A percentile compares a stretch with the other conserved stretches of the same genome.
phyloP scores from a whole-genome alignment of 176 grass and related monocot genomes.

The Musa itinerans region DNA sequence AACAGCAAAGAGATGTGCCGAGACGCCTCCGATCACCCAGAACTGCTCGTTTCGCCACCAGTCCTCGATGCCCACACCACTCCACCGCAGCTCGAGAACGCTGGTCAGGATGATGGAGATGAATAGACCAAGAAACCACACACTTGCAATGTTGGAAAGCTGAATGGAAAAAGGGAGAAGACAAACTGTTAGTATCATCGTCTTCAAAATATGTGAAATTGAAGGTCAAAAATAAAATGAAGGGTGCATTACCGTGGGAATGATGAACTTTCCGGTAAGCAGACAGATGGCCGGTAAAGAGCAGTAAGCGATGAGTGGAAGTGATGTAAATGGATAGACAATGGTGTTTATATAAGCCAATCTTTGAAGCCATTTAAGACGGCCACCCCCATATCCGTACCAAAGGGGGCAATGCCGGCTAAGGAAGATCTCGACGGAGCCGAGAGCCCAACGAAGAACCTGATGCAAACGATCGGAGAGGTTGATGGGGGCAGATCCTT shows the following conservation, averaged over 20 bases:
- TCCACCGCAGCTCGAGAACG: constrained; percentile 89
- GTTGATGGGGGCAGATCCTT: constrained; percentile 92
- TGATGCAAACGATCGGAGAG: constrained; percentile 93
- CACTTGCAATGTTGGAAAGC: constrained; percentile 72
- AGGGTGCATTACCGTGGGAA: constrained; percentile 46
- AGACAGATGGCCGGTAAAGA: constrained; percentile 76
- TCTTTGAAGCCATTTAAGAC: constrained; percentile 91
- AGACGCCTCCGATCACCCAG: constrained; percentile 91
- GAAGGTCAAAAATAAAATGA: background rate
- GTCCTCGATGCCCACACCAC: constrained; percentile 85
- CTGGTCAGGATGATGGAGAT: constrained; percentile 83
- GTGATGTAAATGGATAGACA: constrained; percentile 83
- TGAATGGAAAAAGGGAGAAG: constrained; percentile 12
- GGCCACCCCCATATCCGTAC: constrained; percentile 74
- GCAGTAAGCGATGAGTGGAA: constrained; percentile 85
- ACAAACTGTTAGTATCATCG: background rate
- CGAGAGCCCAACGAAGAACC: constrained; percentile 95
- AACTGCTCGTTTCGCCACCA: constrained; percentile 99
- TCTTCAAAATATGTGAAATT: background rate
- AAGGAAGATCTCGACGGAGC: constrained; percentile 85
- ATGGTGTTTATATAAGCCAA: constrained; percentile 96
- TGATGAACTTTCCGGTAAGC: constrained; percentile 90
- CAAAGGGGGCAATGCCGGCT: constrained; percentile 87
- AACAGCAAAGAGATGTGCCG: constrained; percentile 88
- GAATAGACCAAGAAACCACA: constrained; percentile 92